Evolutionary conservation across 306 rosid genomes (phyloP).

Genomic region (Cucumis cinereus): DNA sequence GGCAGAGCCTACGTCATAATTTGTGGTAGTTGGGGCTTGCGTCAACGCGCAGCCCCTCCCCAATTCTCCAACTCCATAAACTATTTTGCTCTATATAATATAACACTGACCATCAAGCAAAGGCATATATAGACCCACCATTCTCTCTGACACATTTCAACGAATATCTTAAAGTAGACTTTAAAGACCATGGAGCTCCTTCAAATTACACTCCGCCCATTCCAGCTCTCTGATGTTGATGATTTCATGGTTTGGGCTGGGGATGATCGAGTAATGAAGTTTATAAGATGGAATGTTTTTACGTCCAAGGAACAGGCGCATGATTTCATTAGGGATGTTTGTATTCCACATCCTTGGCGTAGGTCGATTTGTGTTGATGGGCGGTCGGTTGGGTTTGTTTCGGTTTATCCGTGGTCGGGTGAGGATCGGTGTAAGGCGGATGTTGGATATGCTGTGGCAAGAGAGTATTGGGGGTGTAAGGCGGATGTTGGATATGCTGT

Average conservation of each 20-base stretch:
- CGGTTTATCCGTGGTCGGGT: conserved; percentile 19
- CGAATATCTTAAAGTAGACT: too few species aligned
- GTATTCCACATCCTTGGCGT: conserved; percentile 56
- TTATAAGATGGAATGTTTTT: conserved; percentile 25
- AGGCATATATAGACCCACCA: too few species aligned
- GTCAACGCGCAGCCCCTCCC: conserved; percentile 47
- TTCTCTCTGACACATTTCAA: too few species aligned
- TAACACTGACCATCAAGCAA: too few species aligned
- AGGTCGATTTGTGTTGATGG: conserved; percentile 38
- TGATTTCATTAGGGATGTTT: conserved; percentile 37
- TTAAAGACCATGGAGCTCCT: not conserved
- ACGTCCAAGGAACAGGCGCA: conserved; percentile 39
- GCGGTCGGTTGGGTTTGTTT: conserved; percentile 32
- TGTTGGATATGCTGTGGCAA: conserved; percentile 34
- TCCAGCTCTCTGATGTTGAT: conserved; percentile 34
- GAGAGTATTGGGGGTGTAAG: conserved; percentile 37
- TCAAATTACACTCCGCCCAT: conserved; percentile 21
- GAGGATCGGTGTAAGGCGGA: conserved; percentile 37
- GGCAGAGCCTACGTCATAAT: conserved; percentile 61
- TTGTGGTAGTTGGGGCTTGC: conserved; percentile 50
- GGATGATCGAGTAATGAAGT: conserved; percentile 29
- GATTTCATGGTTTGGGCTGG: conserved; percentile 49
- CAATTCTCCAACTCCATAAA: not conserved
- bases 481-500: conserved; percentile 39
- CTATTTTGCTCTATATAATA: not conserved